A percentile compares a stretch with the other conserved stretches of the same genome.
Evolutionary conservation across 2,329 filamentous ascomycete genomes (phyloP).

Genomic region (Blumeria hordei): DNA sequence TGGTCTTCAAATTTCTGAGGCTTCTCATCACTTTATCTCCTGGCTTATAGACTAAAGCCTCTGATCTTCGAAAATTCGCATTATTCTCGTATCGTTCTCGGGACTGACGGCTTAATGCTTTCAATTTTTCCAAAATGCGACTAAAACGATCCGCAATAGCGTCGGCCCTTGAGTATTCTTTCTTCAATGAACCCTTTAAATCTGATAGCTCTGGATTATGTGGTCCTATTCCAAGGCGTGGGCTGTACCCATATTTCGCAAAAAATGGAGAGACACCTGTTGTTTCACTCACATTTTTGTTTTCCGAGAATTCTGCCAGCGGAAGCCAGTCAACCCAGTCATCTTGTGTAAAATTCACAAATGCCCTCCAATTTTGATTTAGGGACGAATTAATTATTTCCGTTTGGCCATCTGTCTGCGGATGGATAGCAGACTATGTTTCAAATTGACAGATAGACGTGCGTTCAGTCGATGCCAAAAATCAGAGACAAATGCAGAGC

Average conservation of each 20-base stretch:
- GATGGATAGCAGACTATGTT: background rate
- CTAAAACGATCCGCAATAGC: background rate
- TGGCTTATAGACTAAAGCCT: background rate
- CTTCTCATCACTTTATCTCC: background rate
- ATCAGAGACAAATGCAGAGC: constrained; percentile 3
- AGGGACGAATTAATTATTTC: background rate
- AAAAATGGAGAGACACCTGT: background rate
- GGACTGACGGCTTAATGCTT: background rate
- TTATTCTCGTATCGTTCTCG: background rate
- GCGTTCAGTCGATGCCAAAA: background rate
- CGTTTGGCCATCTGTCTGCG: background rate
- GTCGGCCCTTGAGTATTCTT: background rate
- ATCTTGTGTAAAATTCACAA: no score
- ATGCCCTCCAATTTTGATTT: background rate
- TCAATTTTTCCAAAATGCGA: background rate
- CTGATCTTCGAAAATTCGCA: background rate
- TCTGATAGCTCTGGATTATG: background rate
- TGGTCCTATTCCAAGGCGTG: background rate
- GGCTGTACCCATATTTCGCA: background rate
- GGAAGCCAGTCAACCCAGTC: no score
- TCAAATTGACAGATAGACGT: constrained; percentile 1
- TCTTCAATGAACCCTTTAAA: background rate
- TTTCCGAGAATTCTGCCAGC: background rate
- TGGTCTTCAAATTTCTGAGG: background rate
- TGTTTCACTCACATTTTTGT: background rate